Evolutionary conservation across 139 green algal species (phyloP).

Genomic region (Pseudopediastrum boryanum): DNA sequence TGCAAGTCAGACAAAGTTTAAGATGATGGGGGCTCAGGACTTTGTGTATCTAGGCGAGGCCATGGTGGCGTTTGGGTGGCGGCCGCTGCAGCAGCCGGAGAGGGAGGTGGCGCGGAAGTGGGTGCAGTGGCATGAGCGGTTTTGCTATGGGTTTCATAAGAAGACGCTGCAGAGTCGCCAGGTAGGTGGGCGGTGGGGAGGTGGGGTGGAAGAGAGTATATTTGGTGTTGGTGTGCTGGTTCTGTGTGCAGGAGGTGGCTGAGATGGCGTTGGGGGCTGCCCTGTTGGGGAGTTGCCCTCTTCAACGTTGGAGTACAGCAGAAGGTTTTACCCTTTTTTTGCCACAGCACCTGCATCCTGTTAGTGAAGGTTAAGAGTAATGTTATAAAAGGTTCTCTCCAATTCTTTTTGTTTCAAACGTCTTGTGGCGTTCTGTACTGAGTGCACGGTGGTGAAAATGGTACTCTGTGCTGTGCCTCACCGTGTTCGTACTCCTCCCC

Average conservation of each 20-base stretch:
- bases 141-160: conserved; percentile 7
- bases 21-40: neutral
- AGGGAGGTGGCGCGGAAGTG: neutral
- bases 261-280: no score
- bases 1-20: conserved; percentile 1
- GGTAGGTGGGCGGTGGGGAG: neutral
- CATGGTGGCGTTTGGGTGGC: neutral
- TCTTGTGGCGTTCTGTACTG: no score
- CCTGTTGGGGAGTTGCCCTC: neutral
- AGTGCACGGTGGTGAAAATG: no score
- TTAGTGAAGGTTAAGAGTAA: no score
- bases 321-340: neutral
- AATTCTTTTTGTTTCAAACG: no score
- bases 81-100: neutral
- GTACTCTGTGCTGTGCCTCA: no score
- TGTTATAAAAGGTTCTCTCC: no score
- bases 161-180: neutral
- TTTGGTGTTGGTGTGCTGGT: neutral
- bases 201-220: neutral
- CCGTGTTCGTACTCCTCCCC: no score
- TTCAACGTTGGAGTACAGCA: neutral
- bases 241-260: neutral
- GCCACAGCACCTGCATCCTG: no score
- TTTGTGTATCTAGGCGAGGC: conserved; percentile 1
- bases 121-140: conserved; percentile 21